Conservation (phyloP, 352 stramenopile genomes). For the Blastocystis sp. region DNA sequence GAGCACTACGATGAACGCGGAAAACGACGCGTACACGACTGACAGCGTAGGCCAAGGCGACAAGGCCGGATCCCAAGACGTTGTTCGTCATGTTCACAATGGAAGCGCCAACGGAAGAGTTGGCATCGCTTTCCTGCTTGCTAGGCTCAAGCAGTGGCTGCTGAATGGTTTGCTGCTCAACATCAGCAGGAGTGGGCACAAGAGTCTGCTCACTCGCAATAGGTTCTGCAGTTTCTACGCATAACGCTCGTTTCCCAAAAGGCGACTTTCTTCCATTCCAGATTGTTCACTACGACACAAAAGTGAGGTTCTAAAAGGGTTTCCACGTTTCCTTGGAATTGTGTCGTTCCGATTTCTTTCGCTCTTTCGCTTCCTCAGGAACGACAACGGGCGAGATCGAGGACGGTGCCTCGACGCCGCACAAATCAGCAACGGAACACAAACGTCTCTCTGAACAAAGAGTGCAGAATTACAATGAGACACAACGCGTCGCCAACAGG, state of each 20-base stretch:
- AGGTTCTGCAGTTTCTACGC: not conserved
- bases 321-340: not conserved
- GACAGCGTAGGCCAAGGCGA: conserved; percentile 54
- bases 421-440: not conserved
- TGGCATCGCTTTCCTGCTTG: conserved; percentile 25
- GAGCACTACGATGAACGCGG: conserved; percentile 22
- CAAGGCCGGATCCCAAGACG: conserved; percentile 50
- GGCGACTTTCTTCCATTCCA: not conserved
- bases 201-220: not conserved
- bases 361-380: too few species aligned
- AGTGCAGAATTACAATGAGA: not conserved
- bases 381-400: too few species aligned
- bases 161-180: not conserved
- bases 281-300: not conserved
- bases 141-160: conserved; percentile 24
- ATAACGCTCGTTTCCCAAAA: not conserved
- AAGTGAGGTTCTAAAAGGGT: not conserved
- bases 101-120: conserved; percentile 42
- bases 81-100: conserved; percentile 72
- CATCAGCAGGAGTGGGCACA: not conserved
- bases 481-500: not conserved
- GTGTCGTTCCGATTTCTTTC: not conserved
- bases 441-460: not conserved
- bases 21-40: not conserved
- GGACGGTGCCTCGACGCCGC: too few species aligned